These are phyloP conservation scores for Cutaneotrichosporon sp. DNA, from an alignment of 1,284 basidiomycete species.

Conservation along the genomic window DNA sequence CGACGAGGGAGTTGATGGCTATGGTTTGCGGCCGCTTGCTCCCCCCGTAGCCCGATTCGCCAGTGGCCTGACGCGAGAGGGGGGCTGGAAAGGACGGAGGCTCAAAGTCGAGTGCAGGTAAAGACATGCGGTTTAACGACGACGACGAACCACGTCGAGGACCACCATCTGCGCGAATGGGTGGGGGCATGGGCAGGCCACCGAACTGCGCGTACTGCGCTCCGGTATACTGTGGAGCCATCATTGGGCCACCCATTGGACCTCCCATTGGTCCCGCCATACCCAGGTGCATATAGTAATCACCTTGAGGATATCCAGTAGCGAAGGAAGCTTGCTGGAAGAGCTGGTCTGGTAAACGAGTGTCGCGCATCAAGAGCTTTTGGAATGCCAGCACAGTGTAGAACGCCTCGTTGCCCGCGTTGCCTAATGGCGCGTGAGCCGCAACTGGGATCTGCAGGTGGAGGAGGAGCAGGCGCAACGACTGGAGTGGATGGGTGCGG, in stretches of 20 bases:
- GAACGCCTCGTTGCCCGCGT: slow-evolving; percentile 54
- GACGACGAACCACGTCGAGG: slow-evolving; percentile 18
- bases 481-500: slow-evolving; percentile 39
- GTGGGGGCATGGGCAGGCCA: slow-evolving; percentile 26
- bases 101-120: slow-evolving; percentile 20
- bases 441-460: slow-evolving; percentile 51
- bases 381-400: slow-evolving; percentile 53
- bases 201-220: slow-evolving; percentile 18
- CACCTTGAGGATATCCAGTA: slow-evolving; percentile 12
- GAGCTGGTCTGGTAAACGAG: slow-evolving; percentile 42
- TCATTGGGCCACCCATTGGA: slow-evolving; percentile 7
- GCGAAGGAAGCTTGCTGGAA: slow-evolving; percentile 28
- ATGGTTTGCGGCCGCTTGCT: slow-evolving; percentile 14
- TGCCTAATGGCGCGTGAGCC: slow-evolving; percentile 48
- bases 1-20: slow-evolving; percentile 2
- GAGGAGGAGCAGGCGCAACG: slow-evolving; percentile 42
- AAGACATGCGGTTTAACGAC: slow-evolving; percentile 22
- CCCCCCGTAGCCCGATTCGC: slow-evolving; percentile 16
- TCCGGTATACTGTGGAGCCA: slow-evolving; percentile 6
- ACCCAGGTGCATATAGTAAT: slow-evolving; percentile 11
- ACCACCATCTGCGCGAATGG: slow-evolving; percentile 15
- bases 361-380: slow-evolving; percentile 51
- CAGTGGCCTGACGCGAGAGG: slow-evolving; percentile 22
- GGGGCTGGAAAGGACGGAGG: slow-evolving; percentile 27
- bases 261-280: slow-evolving; percentile 7